Evolutionary conservation across 768 basidiomycete species (phyloP).

Genomic region (Kwoniella dendrophila): DNA sequence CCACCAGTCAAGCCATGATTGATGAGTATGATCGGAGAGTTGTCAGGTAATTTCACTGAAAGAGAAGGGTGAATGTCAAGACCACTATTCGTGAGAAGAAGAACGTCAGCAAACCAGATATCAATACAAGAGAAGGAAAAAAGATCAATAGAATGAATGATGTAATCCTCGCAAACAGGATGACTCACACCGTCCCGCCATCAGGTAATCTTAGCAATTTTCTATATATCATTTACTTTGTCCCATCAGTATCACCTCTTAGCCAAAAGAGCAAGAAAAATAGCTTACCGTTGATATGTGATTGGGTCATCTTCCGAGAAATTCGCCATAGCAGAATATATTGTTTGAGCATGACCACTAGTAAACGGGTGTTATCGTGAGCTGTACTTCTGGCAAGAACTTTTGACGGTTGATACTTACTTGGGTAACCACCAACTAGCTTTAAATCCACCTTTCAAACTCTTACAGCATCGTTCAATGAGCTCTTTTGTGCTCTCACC

Average conservation of each 20-base stretch:
- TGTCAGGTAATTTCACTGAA: slow-evolving; percentile 53
- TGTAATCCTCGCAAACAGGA: background rate
- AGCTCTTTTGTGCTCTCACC: slow-evolving; percentile 2
- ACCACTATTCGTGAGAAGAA: background rate
- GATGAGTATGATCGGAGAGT: slow-evolving; percentile 58
- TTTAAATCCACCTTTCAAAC: slow-evolving; percentile 28
- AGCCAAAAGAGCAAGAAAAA: slow-evolving; percentile 12
- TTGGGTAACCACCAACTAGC: slow-evolving; percentile 50
- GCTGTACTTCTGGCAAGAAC: background rate
- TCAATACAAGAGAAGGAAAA: background rate
- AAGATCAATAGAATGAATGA: background rate
- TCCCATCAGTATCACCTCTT: background rate
- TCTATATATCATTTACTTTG: slow-evolving; percentile 29
- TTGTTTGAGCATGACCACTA: slow-evolving; percentile 53
- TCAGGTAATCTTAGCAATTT: slow-evolving; percentile 54
- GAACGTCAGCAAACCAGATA: background rate
- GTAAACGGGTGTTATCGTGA: background rate
- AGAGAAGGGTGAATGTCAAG: slow-evolving; percentile 50
- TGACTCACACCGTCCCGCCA: slow-evolving; percentile 53
- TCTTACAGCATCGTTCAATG: slow-evolving; percentile 15
- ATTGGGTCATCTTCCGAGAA: slow-evolving; percentile 49
- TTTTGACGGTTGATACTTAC: slow-evolving; percentile 21
- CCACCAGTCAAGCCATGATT: slow-evolving; percentile 62
- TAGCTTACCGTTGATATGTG: slow-evolving; percentile 45
- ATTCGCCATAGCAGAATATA: slow-evolving; percentile 50